Base-by-base conservation (phyloP, 2,329 filamentous ascomycete species). In the Diaporthe ampelina region DNA sequence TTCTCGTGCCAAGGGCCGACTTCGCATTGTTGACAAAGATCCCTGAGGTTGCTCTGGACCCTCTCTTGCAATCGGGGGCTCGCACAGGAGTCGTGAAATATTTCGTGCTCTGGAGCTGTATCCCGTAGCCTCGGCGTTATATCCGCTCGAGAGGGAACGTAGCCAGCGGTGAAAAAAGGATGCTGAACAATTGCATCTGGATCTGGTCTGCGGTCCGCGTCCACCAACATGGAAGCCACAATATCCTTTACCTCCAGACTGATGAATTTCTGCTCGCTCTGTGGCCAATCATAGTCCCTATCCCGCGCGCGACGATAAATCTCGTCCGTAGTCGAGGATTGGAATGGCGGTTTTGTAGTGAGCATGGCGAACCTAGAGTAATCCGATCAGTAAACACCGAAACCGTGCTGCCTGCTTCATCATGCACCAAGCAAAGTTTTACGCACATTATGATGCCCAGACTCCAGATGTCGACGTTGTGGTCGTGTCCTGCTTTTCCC, bases 391-490 rank as follows among this genome's bases (percentile, higher is more conserved):
- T 72, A 74, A 57, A 40, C 13, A 24, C 32, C 17, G 21, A 58
- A 17, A 15, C 52, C 43, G 37, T 19, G 8, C 35, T 21, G 17
- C 32, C 50, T 2, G 13, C 24, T 26, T n/a, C 15, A 35, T 26
- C 21, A 17, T 19, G 19, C 45, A 35, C 5, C 37, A 19, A 24
- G 24, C 17, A 19, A 45, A 29, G 19, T 57, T 1, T 17, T 37
- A 79, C 91, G 86, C 86, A 95, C 92, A 97, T 95, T 82, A 99
- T 99, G 78, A 99, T 97, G 26, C 97, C 97, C 81, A 99, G 88
- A 58, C 96, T 98, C 97, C 97, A 99, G 73, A 99, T 94, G 82
- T 99, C 97, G 4, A 99, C 97, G 87, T 97, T 98, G 81, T 98
- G 95, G 78, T 98, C 97, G 82, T 99, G 97, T 0, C 97, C 97